Conservation (phyloP, 345 rosid genomes). For the Dipteronia sinensis region DNA sequence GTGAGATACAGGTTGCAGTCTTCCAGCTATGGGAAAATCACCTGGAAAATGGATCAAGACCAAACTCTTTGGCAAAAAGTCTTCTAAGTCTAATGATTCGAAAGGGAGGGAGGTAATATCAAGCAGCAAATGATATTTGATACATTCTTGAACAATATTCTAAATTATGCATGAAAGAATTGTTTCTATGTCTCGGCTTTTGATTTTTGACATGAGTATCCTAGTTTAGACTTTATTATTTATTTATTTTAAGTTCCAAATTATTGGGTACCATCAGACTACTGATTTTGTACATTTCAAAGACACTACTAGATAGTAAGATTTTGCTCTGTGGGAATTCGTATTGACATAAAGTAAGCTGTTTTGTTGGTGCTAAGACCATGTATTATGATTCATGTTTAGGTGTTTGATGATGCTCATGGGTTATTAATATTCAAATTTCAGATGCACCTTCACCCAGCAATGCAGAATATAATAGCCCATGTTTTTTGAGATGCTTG, state of each 20-base stretch:
- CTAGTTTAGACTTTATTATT: not conserved
- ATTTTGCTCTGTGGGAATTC: not conserved
- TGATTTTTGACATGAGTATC: not conserved
- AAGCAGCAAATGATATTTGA: not conserved
- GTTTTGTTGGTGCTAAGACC: not conserved
- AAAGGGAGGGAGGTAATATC: conserved; percentile 68
- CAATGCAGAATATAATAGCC: not conserved
- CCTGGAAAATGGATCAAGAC: conserved; percentile 84
- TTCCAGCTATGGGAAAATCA: conserved; percentile 67
- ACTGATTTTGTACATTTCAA: not conserved
- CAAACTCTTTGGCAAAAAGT: conserved; percentile 77
- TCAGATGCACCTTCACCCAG: not conserved
- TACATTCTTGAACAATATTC: not conserved
- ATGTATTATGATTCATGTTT: conserved; percentile 2
- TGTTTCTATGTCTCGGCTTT: not conserved
- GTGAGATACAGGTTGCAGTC: conserved; percentile 24
- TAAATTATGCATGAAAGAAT: not conserved
- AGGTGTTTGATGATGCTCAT: not conserved
- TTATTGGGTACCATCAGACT: not conserved
- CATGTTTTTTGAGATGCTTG: not conserved
- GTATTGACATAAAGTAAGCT: not conserved
- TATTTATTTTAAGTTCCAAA: not conserved
- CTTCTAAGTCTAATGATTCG: conserved; percentile 58
- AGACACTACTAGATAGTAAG: not conserved
- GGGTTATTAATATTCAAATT: not conserved